Evolutionary conservation across 495 filamentous ascomycete genomes (phyloP), one percentile per base, ranked within the genome.

Genomic region (Neurospora sp.): DNA sequence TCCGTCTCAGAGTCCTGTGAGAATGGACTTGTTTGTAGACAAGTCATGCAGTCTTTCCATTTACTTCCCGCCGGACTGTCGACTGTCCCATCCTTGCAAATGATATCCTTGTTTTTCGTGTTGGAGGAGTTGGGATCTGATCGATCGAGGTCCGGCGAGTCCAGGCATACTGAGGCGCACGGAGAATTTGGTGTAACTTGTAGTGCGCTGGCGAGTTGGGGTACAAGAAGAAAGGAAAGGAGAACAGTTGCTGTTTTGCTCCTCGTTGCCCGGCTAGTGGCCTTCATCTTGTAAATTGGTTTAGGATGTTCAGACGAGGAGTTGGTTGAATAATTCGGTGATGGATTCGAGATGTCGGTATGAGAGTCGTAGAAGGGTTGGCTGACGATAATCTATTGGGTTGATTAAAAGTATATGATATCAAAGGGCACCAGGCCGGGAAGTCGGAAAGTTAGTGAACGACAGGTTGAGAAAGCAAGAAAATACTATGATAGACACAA

Each of bases 161-260:
- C 84, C 68, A 82, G 70, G 70, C 86, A 88, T 70, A 81, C 70
- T 61, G 81, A 79, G 41, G 84, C 77, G 69, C 86, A 88, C n/a
- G 83, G 84, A 27, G 86, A 87, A 69, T 84, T 83, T 35, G 85
- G 84, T 17, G 85, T 82, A 40, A 87, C 84, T 76, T 86, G 85
- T 22, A 88, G 75, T 6, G 80, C 77, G 17, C 77, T 71, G 40
- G 74, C 75, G 38, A 79, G 73, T 9, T 53, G 72, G 69, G 76
- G 70, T 38, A 74, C 61, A 27, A 81, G 68, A 40, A 80, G 41
- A 38, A 80, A 71, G n/a, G 76, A 42, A 78, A 71, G 44, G 74
- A 73, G 71, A 70, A 70, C 53, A 73, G 42, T 22, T 61, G 53
- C 27, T 35, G 53, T 65, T 35, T 8, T 65, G 53, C 14, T 65